Evolutionary conservation across 768 basidiomycete genomes (phyloP).

Genomic region (Amanita thiersii): DNA sequence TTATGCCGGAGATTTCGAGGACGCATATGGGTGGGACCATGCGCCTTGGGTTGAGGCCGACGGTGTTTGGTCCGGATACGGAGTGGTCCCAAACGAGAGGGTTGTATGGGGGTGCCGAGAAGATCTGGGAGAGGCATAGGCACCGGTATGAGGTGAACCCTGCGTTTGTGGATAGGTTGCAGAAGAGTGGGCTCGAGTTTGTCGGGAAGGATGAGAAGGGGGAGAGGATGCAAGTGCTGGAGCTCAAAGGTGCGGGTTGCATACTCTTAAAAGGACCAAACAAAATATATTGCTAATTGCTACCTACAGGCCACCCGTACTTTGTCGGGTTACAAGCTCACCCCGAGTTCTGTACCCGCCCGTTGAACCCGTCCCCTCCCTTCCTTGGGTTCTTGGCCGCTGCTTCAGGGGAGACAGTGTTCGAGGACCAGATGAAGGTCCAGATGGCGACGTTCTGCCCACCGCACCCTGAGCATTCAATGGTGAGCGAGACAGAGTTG

Average conservation of each 20-base stretch:
- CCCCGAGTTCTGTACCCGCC: conserved; percentile 97
- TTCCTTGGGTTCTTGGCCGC: conserved; percentile 96
- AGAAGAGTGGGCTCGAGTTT: conserved; percentile 56
- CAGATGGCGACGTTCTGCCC: conserved; percentile 59
- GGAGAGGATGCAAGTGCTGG: conserved; percentile 95
- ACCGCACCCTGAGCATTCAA: conserved; percentile 67
- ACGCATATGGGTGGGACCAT: conserved; percentile 99
- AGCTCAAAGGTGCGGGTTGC: conserved; percentile 74
- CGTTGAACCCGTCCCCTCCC: conserved; percentile 93
- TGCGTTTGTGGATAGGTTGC: conserved; percentile 63
- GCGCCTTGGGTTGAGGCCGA: conserved; percentile 97
- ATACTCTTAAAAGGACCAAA: too few species aligned
- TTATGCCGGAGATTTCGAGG: conserved; percentile 98
- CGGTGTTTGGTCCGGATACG: conserved; percentile 69
- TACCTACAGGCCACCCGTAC: conserved; percentile 74
- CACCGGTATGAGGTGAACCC: conserved; percentile 97
- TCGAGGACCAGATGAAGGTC: conserved; percentile 64
- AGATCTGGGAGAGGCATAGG: conserved; percentile 94
- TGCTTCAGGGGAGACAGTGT: conserved; percentile 38
- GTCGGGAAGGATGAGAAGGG: conserved; percentile 90
- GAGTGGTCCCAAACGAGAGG: conserved; percentile 71
- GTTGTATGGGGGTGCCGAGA: conserved; percentile 75
- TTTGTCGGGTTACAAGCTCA: conserved; percentile 94
- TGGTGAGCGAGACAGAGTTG: conserved; percentile 61
- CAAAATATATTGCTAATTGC: neutral